Evolutionary conservation across 441 rosid genomes (phyloP).

Genomic region (Adansonia grandidieri): DNA sequence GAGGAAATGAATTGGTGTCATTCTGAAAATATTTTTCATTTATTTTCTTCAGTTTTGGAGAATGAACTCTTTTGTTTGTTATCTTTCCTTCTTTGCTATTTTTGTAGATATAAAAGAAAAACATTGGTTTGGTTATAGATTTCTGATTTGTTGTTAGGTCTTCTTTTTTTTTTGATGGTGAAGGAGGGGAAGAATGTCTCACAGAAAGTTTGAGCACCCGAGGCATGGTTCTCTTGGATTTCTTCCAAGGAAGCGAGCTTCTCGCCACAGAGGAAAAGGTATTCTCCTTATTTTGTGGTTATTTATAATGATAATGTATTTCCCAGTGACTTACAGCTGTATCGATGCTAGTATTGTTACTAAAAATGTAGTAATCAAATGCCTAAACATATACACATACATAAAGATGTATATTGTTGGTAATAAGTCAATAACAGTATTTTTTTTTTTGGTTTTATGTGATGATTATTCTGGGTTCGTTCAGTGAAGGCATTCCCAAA

Average conservation of each 20-base stretch:
- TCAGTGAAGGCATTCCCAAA: constrained; percentile 93
- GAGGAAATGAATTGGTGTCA: constrained; percentile 25
- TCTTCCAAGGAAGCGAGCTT: constrained; percentile 59
- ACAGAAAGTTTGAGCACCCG: constrained; percentile 16
- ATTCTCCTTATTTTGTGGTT: neutral
- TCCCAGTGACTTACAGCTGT: neutral
- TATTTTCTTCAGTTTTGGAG: too few species aligned
- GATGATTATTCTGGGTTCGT: neutral
- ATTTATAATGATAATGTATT: neutral
- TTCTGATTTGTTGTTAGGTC: neutral
- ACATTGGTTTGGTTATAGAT: neutral
- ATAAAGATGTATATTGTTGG: neutral
- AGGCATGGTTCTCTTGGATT: constrained; percentile 16
- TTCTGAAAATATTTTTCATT: too few species aligned
- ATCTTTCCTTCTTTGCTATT: neutral
- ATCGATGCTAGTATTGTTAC: neutral
- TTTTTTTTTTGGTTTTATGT: neutral
- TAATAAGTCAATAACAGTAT: neutral
- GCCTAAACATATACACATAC: neutral
- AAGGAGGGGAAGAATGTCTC: constrained; percentile 3
- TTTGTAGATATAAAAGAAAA: neutral
- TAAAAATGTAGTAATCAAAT: neutral
- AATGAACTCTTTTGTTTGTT: too few species aligned
- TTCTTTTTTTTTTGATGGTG: neutral
- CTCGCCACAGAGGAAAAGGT: constrained; percentile 90